Evolutionary conservation across 169 alveolate genomes (phyloP).

Genomic region (Babesia divergens): DNA sequence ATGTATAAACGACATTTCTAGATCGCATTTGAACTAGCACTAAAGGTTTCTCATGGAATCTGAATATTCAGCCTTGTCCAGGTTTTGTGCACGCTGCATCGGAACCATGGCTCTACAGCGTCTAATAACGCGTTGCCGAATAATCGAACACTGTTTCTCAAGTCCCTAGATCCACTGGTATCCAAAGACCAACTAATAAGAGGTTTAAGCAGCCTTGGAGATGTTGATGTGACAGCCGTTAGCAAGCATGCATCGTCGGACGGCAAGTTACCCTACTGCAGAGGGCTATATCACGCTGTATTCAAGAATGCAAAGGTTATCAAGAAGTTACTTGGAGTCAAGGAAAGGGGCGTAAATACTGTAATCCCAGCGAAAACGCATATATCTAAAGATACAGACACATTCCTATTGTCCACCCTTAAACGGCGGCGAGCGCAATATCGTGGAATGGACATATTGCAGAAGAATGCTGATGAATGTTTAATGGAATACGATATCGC

Average conservation of each 20-base stretch:
- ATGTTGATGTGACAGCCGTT: not conserved
- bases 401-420: not conserved
- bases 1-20: not conserved
- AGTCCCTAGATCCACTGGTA: slow-evolving; percentile 33
- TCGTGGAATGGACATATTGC: slow-evolving; percentile 42
- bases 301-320: not conserved
- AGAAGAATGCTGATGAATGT: slow-evolving; percentile 56
- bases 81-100: slow-evolving; percentile 14
- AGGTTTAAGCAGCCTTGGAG: not conserved
- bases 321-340: not conserved
- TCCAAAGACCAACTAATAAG: not conserved
- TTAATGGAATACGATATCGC: slow-evolving; percentile 44
- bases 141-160: slow-evolving; percentile 13
- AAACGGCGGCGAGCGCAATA: slow-evolving; percentile 7
- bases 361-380: slow-evolving; percentile 3
- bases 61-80: no score
- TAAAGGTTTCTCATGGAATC: not conserved
- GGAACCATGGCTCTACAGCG: not conserved
- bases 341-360: not conserved
- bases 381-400: not conserved
- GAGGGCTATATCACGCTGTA: slow-evolving; percentile 7
- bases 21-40: no score
- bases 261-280: not conserved
- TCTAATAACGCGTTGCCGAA: not conserved
- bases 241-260: not conserved